phyloP scores from a whole-genome alignment of 257 asterid genomes.

The Hygrophila difformis region DNA sequence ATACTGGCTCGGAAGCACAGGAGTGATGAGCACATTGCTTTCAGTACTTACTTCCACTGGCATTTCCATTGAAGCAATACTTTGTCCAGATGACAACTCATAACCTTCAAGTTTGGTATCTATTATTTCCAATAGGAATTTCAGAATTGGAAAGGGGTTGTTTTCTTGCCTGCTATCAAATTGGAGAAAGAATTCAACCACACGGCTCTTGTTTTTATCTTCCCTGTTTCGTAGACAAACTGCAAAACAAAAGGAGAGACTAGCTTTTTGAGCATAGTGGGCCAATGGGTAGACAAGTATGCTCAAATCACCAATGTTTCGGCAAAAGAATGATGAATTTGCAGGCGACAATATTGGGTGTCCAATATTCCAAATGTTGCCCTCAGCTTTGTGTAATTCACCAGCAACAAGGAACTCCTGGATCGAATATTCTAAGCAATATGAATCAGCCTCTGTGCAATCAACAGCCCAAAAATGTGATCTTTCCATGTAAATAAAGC shows the following conservation, averaged over 20 bases:
- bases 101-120: background rate
- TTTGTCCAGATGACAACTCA: background rate
- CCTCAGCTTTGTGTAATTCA: background rate
- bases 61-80: background rate
- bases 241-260: conserved; percentile 4
- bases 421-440: background rate
- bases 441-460: no score
- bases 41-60: no score
- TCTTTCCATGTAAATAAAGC: conserved; percentile 3
- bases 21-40: background rate
- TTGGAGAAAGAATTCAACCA: conserved; percentile 2
- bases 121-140: background rate
- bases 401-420: background rate
- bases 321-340: background rate
- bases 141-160: background rate
- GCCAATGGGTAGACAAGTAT: conserved; percentile 7
- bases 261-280: conserved; percentile 9
- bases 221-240: background rate
- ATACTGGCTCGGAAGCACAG: no score
- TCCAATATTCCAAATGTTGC: background rate
- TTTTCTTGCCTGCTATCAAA: background rate
- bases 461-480: no score
- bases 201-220: background rate
- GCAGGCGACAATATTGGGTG: background rate
- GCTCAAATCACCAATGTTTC: background rate